Evolutionary conservation across 73 alveolate species (phyloP), one percentile per base, ranked within the genome.

Genomic region (Loxodes magnus): DNA sequence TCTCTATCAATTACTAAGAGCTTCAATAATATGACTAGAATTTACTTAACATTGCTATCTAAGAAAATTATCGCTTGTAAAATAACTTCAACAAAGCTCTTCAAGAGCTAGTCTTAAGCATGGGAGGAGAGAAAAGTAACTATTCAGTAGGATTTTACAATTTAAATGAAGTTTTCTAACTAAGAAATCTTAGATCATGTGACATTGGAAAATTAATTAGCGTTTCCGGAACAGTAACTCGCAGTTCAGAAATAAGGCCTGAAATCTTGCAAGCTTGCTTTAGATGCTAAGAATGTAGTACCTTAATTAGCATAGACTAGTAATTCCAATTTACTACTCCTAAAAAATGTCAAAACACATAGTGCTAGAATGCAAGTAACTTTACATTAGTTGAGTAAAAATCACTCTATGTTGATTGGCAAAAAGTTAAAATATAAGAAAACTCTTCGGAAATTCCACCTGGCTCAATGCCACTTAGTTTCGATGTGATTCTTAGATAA

Each of bases 391-490:
- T 81, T 21, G 67, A 84, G 19, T 72, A 71, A 42, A 84, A 80
- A 53, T 83, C 97, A 28, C 75, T 71, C 0, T 92, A 92, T 61
- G 66, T 84, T 15, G 98, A 94, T 54, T 95, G 98, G 97, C 93
- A 95, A 59, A 94, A 94, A 49, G 71, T 95, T 26, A 88, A 96
- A 75, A 95, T 95, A 9, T 90, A 93, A 68, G 99, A 88, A 63
- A 81, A 78, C 43, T 80, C 96, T 9, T 72, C 61, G 19, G 98
- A 86, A 36, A 83, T 93, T 35, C 99, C 98, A 21, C 93, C 97
- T 3, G 99, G 99, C 0, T 79, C 96, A 16, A 95, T 95, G 99
- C 99, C 99, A 5, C 69, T 96, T 52, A 81, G 96, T 34, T 86
- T 95, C 43, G 98, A 95, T 67, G 92, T 95, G 14, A 88, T 95